Conservation (phyloP, 2,329 filamentous ascomycete genomes). For the Ilyonectria destructans region DNA sequence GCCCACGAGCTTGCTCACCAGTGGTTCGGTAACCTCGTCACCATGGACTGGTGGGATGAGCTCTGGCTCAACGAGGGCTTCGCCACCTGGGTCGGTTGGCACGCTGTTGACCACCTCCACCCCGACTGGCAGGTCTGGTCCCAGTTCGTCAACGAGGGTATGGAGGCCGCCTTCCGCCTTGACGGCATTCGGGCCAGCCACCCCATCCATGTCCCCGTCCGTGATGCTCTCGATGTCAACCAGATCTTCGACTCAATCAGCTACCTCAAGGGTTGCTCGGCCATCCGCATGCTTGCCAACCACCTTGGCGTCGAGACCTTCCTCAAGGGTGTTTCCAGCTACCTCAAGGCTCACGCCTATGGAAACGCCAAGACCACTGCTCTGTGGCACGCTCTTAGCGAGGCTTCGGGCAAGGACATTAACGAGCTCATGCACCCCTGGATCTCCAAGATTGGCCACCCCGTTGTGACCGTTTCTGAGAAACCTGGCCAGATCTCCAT, state of each 20-base stretch:
- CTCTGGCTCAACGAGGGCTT: conserved; percentile 97
- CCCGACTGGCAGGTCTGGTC: conserved; percentile 99
- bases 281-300: conserved; percentile 95
- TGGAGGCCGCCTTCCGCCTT: conserved; percentile 91
- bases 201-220: conserved; percentile 95
- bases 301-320: conserved; percentile 92
- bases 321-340: conserved; percentile 89
- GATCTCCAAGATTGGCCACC: conserved; percentile 97
- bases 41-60: conserved; percentile 98
- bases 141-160: conserved; percentile 95
- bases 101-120: conserved; percentile 91
- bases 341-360: conserved; percentile 91
- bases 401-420: conserved; percentile 91
- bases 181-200: conserved; percentile 94
- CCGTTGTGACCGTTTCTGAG: conserved; percentile 89
- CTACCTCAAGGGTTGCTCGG: conserved; percentile 96
- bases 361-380: conserved; percentile 93
- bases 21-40: conserved; percentile 96
- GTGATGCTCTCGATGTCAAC: conserved; percentile 94
- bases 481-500: conserved; percentile 86
- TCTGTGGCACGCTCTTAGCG: conserved; percentile 89
- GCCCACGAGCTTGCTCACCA: conserved; percentile 98
- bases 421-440: conserved; percentile 91
- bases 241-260: conserved; percentile 98
- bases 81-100: conserved; percentile 98